phyloP scores from a whole-genome alignment of 352 stramenopile species.

The Phytophthora foliorum region DNA sequence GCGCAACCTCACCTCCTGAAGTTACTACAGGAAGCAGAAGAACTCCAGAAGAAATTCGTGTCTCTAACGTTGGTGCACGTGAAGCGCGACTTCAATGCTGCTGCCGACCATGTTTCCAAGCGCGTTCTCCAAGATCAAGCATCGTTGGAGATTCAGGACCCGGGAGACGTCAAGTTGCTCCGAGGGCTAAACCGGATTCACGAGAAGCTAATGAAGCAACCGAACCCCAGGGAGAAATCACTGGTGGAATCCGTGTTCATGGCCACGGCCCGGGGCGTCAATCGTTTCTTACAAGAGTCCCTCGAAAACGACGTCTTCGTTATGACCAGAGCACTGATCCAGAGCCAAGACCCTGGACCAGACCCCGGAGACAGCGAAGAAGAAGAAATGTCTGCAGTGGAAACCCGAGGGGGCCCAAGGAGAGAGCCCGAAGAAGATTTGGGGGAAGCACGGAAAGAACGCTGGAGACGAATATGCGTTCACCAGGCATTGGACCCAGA shows the following conservation, averaged over 20 bases:
- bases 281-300: neutral
- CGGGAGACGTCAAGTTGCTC: neutral
- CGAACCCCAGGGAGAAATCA: neutral
- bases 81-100: conserved; percentile 32
- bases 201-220: conserved; percentile 11
- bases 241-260: neutral
- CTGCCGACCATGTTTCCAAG: conserved; percentile 25
- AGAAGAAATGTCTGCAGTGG: neutral
- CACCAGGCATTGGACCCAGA: neutral
- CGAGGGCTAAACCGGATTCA: conserved; percentile 1
- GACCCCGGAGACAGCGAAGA: neutral
- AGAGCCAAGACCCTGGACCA: neutral
- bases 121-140: neutral
- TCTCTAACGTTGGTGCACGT: conserved; percentile 21
- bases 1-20: conserved; percentile 23
- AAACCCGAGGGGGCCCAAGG: neutral
- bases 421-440: neutral
- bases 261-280: neutral
- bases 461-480: neutral
- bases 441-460: neutral
- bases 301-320: neutral
- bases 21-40: conserved; percentile 12
- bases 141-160: no score
- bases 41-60: conserved; percentile 2
- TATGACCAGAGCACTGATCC: neutral